Conservation (phyloP, 805 yeast species). For the Ogataea neopini region DNA sequence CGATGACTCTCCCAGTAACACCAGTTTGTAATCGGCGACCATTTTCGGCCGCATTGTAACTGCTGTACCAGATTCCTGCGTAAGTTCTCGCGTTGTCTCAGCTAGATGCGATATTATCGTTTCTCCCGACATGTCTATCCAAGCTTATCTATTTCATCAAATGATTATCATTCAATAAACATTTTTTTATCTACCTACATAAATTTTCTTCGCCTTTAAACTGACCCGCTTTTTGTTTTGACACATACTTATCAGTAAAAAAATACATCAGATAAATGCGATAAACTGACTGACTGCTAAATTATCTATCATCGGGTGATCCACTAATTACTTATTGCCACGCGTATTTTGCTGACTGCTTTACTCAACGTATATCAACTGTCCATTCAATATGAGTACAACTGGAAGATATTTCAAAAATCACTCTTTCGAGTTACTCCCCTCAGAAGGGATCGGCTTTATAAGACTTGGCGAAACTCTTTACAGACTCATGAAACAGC, state of each 20-base stretch:
- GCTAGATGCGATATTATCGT: conserved; percentile 23
- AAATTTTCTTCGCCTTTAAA: background rate
- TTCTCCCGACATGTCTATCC: conserved; percentile 8
- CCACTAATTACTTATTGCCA: too few relatives aligned
- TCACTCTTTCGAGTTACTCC: conserved; percentile 24
- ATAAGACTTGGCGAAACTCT: conserved; percentile 30
- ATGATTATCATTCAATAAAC: background rate
- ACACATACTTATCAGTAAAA: background rate
- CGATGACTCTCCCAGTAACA: conserved; percentile 51
- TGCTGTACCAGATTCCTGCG: background rate
- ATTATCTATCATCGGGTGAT: too few relatives aligned
- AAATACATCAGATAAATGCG: too few relatives aligned
- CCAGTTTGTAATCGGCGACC: conserved; percentile 37
- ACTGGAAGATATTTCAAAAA: background rate
- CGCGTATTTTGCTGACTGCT: too few relatives aligned
- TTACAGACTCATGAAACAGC: conserved; percentile 21
- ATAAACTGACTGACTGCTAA: too few relatives aligned
- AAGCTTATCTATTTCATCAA: background rate
- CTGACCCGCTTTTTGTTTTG: conserved; percentile 1
- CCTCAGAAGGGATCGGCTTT: conserved; percentile 30
- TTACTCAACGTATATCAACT: too few relatives aligned
- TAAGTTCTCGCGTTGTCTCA: background rate
- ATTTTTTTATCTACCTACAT: background rate
- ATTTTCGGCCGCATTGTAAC: conserved; percentile 20
- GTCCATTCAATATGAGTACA: background rate